phyloP scores from a whole-genome alignment of 2,329 filamentous ascomycete species.

The Seiridium cupressi region DNA sequence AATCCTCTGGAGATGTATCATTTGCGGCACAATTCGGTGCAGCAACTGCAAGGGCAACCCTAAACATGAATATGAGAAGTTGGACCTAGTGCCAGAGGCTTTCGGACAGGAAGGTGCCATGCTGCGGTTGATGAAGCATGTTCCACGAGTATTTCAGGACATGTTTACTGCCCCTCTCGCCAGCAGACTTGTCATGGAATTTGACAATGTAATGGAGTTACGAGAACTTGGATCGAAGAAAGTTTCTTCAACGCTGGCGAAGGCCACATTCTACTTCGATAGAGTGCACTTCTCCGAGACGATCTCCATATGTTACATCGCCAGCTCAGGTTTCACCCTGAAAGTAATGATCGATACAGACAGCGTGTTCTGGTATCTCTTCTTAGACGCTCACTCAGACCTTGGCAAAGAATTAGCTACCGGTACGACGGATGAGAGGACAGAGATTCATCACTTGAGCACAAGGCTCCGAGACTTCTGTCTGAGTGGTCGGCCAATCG shows the following conservation, averaged over 20 bases:
- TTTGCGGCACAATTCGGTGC: constrained; percentile 36
- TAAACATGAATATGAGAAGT: constrained; percentile 24
- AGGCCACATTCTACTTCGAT: constrained; percentile 20
- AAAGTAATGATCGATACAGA: constrained; percentile 17
- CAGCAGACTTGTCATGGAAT: not conserved
- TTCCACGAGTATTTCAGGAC: not conserved
- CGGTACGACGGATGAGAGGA: not conserved
- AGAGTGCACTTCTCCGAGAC: constrained; percentile 21
- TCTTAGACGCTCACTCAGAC: constrained; percentile 14
- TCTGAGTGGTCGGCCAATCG: not conserved
- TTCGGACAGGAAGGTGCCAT: constrained; percentile 16
- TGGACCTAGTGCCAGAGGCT: constrained; percentile 10
- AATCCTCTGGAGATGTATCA: constrained; percentile 24
- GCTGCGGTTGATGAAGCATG: not conserved
- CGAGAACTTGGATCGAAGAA: not conserved
- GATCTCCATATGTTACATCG: constrained; percentile 21
- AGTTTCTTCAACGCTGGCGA: not conserved
- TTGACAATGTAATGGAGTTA: not conserved
- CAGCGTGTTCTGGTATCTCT: constrained; percentile 23
- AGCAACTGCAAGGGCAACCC: constrained; percentile 37
- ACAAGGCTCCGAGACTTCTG: not conserved
- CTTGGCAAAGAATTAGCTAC: constrained; percentile 1
- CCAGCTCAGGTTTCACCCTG: constrained; percentile 17
- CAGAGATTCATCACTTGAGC: not conserved
- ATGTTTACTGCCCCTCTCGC: not conserved